Evolutionary conservation across 352 stramenopile species (phyloP).

Genomic region (Globisporangium barbulae): DNA sequence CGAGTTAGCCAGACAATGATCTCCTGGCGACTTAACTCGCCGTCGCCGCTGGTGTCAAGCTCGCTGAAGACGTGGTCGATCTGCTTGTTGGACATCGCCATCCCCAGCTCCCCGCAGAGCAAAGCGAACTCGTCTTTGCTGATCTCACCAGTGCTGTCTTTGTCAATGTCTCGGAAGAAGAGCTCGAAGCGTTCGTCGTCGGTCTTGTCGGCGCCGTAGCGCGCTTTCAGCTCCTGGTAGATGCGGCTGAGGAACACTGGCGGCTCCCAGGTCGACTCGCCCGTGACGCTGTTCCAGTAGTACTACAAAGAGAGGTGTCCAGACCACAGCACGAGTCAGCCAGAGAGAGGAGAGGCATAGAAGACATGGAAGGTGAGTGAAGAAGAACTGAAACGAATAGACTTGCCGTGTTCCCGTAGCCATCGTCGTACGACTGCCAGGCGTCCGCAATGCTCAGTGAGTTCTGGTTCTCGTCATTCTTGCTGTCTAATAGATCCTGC

Average conservation of each 20-base stretch:
- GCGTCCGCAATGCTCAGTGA: conserved; percentile 17
- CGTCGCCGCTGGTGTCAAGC: conserved; percentile 59
- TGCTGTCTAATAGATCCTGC: not conserved
- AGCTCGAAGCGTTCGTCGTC: conserved; percentile 61
- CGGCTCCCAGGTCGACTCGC: conserved; percentile 62
- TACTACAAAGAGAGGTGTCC: conserved; percentile 30
- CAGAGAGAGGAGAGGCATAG: not conserved
- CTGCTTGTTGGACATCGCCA: conserved; percentile 56
- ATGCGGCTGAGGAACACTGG: conserved; percentile 50
- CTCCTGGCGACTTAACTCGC: conserved; percentile 54
- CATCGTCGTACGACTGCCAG: conserved; percentile 62
- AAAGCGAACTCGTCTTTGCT: conserved; percentile 62
- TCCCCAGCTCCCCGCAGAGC: conserved; percentile 62
- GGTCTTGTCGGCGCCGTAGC: conserved; percentile 46
- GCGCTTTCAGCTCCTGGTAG: conserved; percentile 45
- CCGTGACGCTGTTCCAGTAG: conserved; percentile 67
- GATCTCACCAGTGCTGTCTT: conserved; percentile 53
- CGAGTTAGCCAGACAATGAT: conserved; percentile 54
- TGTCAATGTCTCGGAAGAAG: conserved; percentile 65
- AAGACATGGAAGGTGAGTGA: not conserved
- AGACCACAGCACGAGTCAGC: not conserved
- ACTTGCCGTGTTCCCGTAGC: conserved; percentile 55
- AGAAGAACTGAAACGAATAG: not conserved
- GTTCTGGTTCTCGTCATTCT: conserved; percentile 9
- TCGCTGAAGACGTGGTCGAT: conserved; percentile 55